Evolutionary conservation across 2,329 filamentous ascomycete species (phyloP), one percentile per base, ranked within the genome.

Genomic region (Clarireedia monteithiana): DNA sequence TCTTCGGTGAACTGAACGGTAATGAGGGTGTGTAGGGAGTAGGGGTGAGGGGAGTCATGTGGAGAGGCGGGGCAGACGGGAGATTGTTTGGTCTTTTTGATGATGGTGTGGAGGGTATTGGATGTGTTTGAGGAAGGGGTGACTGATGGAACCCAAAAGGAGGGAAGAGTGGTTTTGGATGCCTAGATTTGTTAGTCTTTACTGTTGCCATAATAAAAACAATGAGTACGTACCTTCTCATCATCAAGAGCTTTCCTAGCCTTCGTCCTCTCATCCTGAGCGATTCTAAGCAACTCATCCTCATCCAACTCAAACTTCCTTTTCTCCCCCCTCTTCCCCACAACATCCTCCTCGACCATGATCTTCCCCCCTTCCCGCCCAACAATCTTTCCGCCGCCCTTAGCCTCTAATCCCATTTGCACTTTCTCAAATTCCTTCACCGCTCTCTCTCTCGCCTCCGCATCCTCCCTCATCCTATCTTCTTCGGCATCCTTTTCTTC

Each of bases 111-210:
- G 52, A 84, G 74, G 52, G 77, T 74, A 49, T 76, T 73, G 48
- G 80, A 80, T 39, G 78, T 80, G 57, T 84, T 82, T 47, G 81
- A 81, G 0, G 77, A 77, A 0, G 90, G 90, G 0, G 88, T 95
- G 56, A 92, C 80, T 0, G 87, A 89, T 0, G 91, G 92, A 1
- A 92, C 86, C 94, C 92, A 97, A 73, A 97, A 97, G 0, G 90
- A 95, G 0, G 90, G 89, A 0, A 96, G 74, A 15, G 80, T 79
- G 1, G 82, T 80, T 70, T 86, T 88, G 7, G 80, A 76, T 2
- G 83, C 79, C 66, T 64, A 39, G 27, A 4, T 40, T 12, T 36
- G 7, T 38, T n/a, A n/a, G 47, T 12, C 27, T 42, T 24, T 61
- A 34, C 20, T 54, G 39, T 53, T 42, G 48, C 17, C 9, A 39